Percentiles rank a stretch among this genome's conserved stretches.
Evolutionary conservation across 1,284 basidiomycete genomes (phyloP).

Genomic region (Apiotrichum siamense): DNA sequence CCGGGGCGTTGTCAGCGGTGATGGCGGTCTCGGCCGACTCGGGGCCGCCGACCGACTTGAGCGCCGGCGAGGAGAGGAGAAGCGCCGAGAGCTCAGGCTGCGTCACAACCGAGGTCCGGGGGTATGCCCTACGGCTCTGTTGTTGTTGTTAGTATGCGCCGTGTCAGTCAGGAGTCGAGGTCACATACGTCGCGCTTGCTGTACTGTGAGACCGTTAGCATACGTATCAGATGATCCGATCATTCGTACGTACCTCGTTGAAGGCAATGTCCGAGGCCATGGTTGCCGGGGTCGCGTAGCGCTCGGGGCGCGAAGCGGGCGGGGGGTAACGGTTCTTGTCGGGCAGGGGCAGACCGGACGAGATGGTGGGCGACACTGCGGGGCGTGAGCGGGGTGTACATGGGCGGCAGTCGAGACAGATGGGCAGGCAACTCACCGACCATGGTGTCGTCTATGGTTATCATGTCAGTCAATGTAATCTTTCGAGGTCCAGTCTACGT

Average conservation of each 20-base stretch:
- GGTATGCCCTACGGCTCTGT: conserved; percentile 68
- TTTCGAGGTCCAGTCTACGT: background rate
- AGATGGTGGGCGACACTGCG: conserved; percentile 77
- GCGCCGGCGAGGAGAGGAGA: conserved; percentile 72
- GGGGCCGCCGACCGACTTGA: conserved; percentile 66
- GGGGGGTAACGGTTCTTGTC: conserved; percentile 71
- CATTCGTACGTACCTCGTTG: conserved; percentile 18
- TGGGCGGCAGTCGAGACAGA: background rate
- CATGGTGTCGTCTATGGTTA: conserved; percentile 65
- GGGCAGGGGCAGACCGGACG: conserved; percentile 78
- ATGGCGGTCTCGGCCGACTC: conserved; percentile 46
- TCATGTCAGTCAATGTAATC: background rate
- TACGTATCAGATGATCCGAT: background rate
- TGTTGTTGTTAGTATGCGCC: too few species aligned
- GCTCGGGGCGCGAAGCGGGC: conserved; percentile 78
- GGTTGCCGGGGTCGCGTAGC: conserved; percentile 77
- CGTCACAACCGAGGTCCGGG: conserved; percentile 75
- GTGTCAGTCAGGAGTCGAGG: conserved; percentile 10
- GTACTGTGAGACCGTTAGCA: conserved; percentile 55
- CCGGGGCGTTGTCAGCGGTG: conserved; percentile 50
- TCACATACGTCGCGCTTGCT: conserved; percentile 77
- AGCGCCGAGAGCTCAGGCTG: conserved; percentile 73
- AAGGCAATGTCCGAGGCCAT: conserved; percentile 57
- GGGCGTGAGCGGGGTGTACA: background rate
- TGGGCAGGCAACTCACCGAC: conserved; percentile 58